Conservation (phyloP, 1,284 basidiomycete species). For the Bondarzewia mesenterica region DNA sequence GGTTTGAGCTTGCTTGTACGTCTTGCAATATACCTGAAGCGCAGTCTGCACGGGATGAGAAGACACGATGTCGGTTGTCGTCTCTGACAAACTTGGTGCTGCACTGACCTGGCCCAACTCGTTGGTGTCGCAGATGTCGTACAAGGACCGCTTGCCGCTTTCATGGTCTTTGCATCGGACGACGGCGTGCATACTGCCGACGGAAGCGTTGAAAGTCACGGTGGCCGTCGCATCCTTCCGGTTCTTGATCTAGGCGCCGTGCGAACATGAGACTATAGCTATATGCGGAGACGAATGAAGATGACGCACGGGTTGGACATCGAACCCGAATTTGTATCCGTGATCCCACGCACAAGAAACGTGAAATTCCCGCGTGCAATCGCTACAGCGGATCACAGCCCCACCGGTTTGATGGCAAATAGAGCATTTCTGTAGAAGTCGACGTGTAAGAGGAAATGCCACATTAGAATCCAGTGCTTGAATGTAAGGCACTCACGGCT, state of each 20-base stretch:
- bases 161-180: slow-evolving; percentile 82
- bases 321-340: slow-evolving; percentile 83
- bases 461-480: background rate
- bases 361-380: slow-evolving; percentile 79
- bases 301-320: slow-evolving; percentile 68
- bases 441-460: background rate
- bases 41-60: slow-evolving; percentile 50
- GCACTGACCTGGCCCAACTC: slow-evolving; percentile 65
- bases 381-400: slow-evolving; percentile 76
- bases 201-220: slow-evolving; percentile 80
- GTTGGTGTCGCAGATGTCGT: slow-evolving; percentile 80
- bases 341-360: slow-evolving; percentile 85
- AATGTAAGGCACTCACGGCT: slow-evolving; percentile 37
- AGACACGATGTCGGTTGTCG: background rate
- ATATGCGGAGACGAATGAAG: background rate
- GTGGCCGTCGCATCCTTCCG: slow-evolving; percentile 57
- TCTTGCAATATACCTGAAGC: slow-evolving; percentile 75
- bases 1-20: slow-evolving; percentile 74
- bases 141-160: slow-evolving; percentile 54
- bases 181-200: slow-evolving; percentile 76
- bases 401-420: slow-evolving; percentile 66
- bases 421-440: slow-evolving; percentile 41
- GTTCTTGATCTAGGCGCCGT: slow-evolving; percentile 55
- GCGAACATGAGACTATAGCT: background rate
- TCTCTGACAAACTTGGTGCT: slow-evolving; percentile 2